Evolutionary conservation across 176 grass and related monocot species (phyloP).

Genomic region (Carex pumila): DNA sequence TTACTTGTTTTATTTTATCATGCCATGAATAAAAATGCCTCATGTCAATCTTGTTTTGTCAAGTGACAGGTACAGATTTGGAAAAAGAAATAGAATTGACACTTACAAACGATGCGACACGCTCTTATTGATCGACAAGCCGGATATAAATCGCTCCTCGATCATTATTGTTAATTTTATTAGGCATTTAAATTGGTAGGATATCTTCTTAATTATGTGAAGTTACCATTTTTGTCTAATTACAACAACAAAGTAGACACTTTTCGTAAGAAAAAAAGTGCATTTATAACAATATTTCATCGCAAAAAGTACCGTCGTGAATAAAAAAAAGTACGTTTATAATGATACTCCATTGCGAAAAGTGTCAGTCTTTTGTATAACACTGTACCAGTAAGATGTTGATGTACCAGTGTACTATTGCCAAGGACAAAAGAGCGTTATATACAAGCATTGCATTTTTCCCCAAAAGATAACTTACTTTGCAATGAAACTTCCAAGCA

Average conservation of each 20-base stretch:
- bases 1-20: neutral
- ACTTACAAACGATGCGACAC: neutral
- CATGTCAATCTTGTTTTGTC: too few relatives aligned
- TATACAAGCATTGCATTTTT: neutral
- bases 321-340: too few relatives aligned
- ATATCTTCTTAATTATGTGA: neutral
- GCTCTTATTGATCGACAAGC: neutral
- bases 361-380: too few relatives aligned
- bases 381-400: too few relatives aligned
- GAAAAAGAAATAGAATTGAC: neutral
- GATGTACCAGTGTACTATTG: too few relatives aligned
- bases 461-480: neutral
- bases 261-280: too few relatives aligned
- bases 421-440: neutral
- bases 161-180: neutral
- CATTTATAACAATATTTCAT: too few relatives aligned
- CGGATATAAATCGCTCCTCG: neutral
- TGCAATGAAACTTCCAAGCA: neutral
- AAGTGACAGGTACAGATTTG: too few relatives aligned
- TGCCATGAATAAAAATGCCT: too few relatives aligned
- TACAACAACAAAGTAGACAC: too few relatives aligned
- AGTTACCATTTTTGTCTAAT: neutral
- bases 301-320: too few relatives aligned
- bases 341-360: too few relatives aligned
- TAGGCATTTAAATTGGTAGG: neutral